Percentiles rank a stretch among this genome's conserved stretches.
phyloP scores from a whole-genome alignment of 2,329 filamentous ascomycete genomes.

The Botrytis elliptica region DNA sequence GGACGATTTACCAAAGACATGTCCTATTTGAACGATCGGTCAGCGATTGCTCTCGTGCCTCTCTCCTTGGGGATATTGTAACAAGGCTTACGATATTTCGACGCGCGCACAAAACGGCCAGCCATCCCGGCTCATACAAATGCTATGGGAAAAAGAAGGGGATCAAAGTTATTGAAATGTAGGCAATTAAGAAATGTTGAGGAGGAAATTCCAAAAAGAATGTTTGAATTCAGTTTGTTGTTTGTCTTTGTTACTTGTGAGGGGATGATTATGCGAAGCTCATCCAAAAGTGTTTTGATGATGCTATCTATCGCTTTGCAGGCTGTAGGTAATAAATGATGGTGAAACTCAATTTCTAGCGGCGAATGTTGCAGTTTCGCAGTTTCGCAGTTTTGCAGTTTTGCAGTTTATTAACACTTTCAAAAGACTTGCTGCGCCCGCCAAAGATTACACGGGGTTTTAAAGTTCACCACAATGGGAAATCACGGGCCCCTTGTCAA shows the following conservation, averaged over 20 bases:
- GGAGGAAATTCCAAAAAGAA: slow-evolving; percentile 22
- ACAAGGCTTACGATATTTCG: slow-evolving; percentile 64
- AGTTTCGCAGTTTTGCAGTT: background rate
- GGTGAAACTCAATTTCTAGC: slow-evolving; percentile 14
- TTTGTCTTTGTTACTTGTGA: background rate
- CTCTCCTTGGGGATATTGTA: slow-evolving; percentile 18
- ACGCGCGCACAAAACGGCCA: slow-evolving; percentile 70
- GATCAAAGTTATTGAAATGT: background rate
- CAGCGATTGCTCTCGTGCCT: slow-evolving; percentile 33
- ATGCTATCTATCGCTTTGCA: slow-evolving; percentile 2
- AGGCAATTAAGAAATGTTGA: slow-evolving; percentile 17
- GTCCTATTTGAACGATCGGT: slow-evolving; percentile 58
- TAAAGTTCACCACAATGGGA: slow-evolving; percentile 8
- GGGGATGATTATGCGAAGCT: slow-evolving; percentile 8
- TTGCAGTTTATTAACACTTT: background rate
- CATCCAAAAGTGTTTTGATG: background rate
- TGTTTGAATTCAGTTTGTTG: background rate
- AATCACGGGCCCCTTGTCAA: background rate
- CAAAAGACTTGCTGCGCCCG: background rate
- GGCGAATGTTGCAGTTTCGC: background rate
- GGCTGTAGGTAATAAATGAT: slow-evolving; percentile 9
- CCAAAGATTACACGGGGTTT: background rate
- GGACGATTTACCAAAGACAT: slow-evolving; percentile 95
- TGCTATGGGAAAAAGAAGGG: background rate
- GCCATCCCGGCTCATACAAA: slow-evolving; percentile 50